phyloP scores from a whole-genome alignment of 306 rosid genomes.

The Pyrus pyrifolia region DNA sequence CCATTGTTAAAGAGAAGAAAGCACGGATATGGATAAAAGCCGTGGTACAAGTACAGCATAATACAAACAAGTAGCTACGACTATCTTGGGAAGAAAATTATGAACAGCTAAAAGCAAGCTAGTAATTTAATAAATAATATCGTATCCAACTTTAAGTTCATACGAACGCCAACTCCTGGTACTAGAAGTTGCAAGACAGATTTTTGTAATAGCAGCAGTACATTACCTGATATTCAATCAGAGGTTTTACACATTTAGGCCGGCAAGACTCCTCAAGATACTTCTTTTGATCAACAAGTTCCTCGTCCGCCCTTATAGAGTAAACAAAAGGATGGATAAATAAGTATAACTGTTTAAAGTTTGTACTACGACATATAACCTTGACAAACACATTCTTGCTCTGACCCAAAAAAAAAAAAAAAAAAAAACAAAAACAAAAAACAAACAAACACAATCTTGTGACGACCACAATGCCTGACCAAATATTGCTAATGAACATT shows the following conservation, averaged over 20 bases:
- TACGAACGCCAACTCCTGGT: not conserved
- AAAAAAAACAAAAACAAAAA: too few species aligned
- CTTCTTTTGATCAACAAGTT: conserved; percentile 10
- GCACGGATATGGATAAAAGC: not conserved
- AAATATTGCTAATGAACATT: not conserved
- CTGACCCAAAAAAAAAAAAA: not conserved
- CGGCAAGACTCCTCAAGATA: conserved; percentile 17
- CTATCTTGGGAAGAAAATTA: not conserved
- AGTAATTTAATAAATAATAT: not conserved
- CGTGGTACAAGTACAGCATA: not conserved
- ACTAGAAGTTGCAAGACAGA: not conserved
- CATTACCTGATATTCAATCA: conserved; percentile 14
- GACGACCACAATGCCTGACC: not conserved
- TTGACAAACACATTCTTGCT: not conserved
- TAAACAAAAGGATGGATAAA: not conserved
- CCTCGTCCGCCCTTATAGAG: conserved; percentile 12
- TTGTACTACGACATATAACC: not conserved
- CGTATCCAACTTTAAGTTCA: not conserved
- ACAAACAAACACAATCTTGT: not conserved
- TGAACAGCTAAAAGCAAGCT: not conserved
- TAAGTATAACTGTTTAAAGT: not conserved
- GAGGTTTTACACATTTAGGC: conserved; percentile 21
- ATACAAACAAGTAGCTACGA: not conserved
- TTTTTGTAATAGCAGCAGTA: not conserved
- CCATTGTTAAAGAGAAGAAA: not conserved